These are phyloP conservation scores for Pseudozyma sp. DNA, from an alignment of 1,284 basidiomycete species.

Conservation along the genomic window DNA sequence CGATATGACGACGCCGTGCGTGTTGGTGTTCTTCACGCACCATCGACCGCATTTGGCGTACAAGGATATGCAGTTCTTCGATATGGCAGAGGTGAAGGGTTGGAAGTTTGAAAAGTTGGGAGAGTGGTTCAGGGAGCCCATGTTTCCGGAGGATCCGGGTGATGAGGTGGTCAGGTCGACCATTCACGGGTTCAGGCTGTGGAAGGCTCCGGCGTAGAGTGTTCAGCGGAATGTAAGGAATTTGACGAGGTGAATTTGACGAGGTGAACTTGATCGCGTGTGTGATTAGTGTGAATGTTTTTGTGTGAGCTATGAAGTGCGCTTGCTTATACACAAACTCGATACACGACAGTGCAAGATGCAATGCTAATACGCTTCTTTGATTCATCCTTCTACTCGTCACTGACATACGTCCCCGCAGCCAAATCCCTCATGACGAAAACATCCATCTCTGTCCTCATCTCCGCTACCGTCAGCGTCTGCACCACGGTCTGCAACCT, in stretches of 20 bases:
- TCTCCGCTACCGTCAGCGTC: slow-evolving; percentile 53
- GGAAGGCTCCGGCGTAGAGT: slow-evolving; percentile 15
- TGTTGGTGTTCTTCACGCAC: slow-evolving; percentile 92
- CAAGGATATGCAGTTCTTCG: slow-evolving; percentile 86
- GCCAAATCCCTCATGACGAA: slow-evolving; percentile 55
- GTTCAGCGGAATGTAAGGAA: no score
- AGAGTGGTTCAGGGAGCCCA: slow-evolving; percentile 73
- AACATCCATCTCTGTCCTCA: slow-evolving; percentile 52
- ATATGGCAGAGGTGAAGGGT: slow-evolving; percentile 75
- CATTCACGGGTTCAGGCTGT: slow-evolving; percentile 55
- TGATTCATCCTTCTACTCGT: slow-evolving; percentile 7
- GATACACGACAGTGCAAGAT: no score
- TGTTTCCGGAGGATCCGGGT: slow-evolving; percentile 62
- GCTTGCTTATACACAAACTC: no score
- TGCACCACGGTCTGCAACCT: slow-evolving; percentile 42
- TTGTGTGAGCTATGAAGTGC: no score
- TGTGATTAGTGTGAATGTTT: no score
- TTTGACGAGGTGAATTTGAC: no score
- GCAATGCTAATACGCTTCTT: no score
- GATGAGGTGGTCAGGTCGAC: slow-evolving; percentile 55
- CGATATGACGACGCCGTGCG: slow-evolving; percentile 69
- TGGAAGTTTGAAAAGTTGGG: slow-evolving; percentile 83
- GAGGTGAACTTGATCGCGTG: no score
- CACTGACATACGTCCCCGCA: slow-evolving; percentile 19
- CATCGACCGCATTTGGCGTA: slow-evolving; percentile 85